Percentiles rank a stretch among this genome's conserved stretches.
These are phyloP conservation scores for Globisporangium perplexum DNA, from an alignment of 352 stramenopile species.

Conservation along the genomic window DNA sequence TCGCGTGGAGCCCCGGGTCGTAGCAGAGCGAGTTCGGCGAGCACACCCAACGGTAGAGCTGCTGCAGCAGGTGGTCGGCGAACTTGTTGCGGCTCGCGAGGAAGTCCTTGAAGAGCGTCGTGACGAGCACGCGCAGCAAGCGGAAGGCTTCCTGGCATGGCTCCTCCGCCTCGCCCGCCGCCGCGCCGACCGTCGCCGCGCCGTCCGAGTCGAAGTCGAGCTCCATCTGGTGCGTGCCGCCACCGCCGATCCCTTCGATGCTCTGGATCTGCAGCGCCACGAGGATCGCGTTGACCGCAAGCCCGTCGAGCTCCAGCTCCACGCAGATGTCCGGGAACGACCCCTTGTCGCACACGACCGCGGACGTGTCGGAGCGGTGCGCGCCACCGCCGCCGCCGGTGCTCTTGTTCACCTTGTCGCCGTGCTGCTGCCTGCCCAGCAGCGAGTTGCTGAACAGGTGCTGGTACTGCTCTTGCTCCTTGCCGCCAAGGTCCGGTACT, in stretches of 20 bases:
- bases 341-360: slow-evolving; percentile 88
- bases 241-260: slow-evolving; percentile 53
- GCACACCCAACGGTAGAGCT: slow-evolving; percentile 95
- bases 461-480: slow-evolving; percentile 85
- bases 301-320: slow-evolving; percentile 63
- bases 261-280: slow-evolving; percentile 65
- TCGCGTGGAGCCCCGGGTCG: slow-evolving; percentile 91
- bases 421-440: slow-evolving; percentile 7
- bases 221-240: slow-evolving; percentile 46
- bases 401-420: too few species aligned
- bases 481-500: slow-evolving; percentile 86
- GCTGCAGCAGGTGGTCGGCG: slow-evolving; percentile 94
- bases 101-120: slow-evolving; percentile 92
- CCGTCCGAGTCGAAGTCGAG: slow-evolving; percentile 52
- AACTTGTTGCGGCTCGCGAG: slow-evolving; percentile 86
- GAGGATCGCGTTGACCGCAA: slow-evolving; percentile 75
- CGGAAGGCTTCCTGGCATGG: slow-evolving; percentile 91
- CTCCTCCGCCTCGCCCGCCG: slow-evolving; percentile 74
- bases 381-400: slow-evolving; percentile 16
- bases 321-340: slow-evolving; percentile 86
- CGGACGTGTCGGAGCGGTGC: slow-evolving; percentile 37
- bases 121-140: slow-evolving; percentile 90
- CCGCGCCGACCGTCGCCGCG: slow-evolving; percentile 16
- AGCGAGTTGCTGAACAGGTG: slow-evolving; percentile 47
- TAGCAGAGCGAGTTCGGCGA: slow-evolving; percentile 90